These are phyloP conservation scores for Closterium sp. DNA, from an alignment of 139 green algal species.

Conservation along the genomic window DNA sequence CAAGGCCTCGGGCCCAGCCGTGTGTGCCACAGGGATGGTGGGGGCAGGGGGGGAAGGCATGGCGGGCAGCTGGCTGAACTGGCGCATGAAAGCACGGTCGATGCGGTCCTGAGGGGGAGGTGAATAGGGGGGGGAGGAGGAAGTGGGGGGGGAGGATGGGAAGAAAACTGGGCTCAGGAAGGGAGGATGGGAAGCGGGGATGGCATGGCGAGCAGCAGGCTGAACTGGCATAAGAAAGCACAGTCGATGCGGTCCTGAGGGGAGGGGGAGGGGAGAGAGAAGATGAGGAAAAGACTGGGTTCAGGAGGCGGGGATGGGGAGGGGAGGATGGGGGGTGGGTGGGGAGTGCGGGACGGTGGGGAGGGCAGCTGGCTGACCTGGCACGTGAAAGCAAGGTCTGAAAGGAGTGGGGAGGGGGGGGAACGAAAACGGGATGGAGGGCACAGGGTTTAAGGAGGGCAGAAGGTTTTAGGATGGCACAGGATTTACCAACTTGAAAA, in stretches of 20 bases:
- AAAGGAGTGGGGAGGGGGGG: no score
- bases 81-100: conserved; percentile 44
- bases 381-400: background rate
- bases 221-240: conserved; percentile 49
- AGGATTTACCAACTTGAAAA: no score
- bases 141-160: no score
- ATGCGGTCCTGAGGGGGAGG: conserved; percentile 14
- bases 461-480: no score
- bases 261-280: background rate
- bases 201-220: conserved; percentile 35
- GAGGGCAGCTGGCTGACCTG: background rate
- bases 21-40: conserved; percentile 27
- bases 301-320: background rate
- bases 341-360: background rate
- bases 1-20: conserved; percentile 57
- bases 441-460: no score
- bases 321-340: background rate
- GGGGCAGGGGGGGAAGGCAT: conserved; percentile 26
- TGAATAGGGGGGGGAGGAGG: background rate
- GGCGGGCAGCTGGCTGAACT: conserved; percentile 40
- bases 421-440: no score
- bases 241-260: conserved; percentile 18
- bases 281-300: no score
- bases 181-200: no score
- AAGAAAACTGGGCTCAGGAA: background rate